Evolutionary conservation across 1,284 basidiomycete genomes (phyloP).

Genomic region (Dichomitus squalens): DNA sequence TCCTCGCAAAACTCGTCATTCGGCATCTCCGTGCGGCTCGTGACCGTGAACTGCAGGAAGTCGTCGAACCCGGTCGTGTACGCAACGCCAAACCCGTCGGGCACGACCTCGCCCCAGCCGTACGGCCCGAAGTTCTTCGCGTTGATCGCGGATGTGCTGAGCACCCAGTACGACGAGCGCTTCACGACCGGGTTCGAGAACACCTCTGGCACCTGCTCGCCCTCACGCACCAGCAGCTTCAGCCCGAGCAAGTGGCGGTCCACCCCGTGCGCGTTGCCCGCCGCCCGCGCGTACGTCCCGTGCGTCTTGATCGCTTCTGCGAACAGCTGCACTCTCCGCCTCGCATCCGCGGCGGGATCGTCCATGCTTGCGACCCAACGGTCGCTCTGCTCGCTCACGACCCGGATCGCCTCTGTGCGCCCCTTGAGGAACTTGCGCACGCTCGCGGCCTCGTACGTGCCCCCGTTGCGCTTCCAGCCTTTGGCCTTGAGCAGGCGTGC

Average conservation of each 20-base stretch:
- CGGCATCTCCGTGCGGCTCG: conserved; percentile 76
- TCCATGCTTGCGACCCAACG: conserved; percentile 80
- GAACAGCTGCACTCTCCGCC: conserved; percentile 61
- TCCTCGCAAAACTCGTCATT: conserved; percentile 69
- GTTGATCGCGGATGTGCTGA: conserved; percentile 88
- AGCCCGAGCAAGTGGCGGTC: conserved; percentile 86
- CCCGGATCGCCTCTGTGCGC: conserved; percentile 86
- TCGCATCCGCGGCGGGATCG: conserved; percentile 38
- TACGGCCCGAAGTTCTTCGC: conserved; percentile 81
- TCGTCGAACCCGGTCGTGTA: conserved; percentile 82
- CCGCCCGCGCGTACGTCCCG: conserved; percentile 66
- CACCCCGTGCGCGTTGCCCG: conserved; percentile 75
- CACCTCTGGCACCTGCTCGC: conserved; percentile 65
- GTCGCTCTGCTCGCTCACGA: conserved; percentile 72
- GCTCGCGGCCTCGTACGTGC: conserved; percentile 89
- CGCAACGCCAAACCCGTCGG: conserved; percentile 78
- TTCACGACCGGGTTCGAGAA: conserved; percentile 74
- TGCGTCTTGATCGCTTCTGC: conserved; percentile 72
- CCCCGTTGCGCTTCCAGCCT: conserved; percentile 49
- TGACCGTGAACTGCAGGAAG: conserved; percentile 80
- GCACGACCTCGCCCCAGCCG: conserved; percentile 88
- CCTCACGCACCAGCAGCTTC: conserved; percentile 61
- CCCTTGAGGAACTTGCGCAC: conserved; percentile 86
- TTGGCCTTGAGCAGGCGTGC: conserved; percentile 55
- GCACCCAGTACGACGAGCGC: conserved; percentile 68